A percentile compares a stretch with the other conserved stretches of the same genome.
Evolutionary conservation across 2,329 filamentous ascomycete species (phyloP).

Genomic region (Grosmannia clavigera): DNA sequence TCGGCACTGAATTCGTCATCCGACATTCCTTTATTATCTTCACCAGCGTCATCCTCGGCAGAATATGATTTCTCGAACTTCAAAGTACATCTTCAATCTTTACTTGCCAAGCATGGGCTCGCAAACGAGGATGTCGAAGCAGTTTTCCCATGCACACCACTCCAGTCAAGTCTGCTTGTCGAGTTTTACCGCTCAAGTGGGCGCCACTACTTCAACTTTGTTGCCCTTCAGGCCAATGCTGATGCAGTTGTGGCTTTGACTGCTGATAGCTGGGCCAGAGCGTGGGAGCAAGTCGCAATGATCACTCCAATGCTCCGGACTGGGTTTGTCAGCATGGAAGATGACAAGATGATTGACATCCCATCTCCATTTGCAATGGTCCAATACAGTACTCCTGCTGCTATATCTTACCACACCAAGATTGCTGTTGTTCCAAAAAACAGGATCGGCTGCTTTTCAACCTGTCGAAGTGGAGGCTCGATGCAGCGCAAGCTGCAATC

Average conservation of each 20-base stretch:
- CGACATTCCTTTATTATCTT: not conserved
- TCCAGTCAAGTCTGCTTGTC: slow-evolving; percentile 70
- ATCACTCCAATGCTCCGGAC: slow-evolving; percentile 63
- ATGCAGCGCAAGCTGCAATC: slow-evolving; percentile 22
- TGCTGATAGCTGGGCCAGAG: slow-evolving; percentile 29
- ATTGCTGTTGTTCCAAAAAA: not conserved
- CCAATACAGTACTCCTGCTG: slow-evolving; percentile 29
- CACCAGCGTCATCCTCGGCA: not conserved
- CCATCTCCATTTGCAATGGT: slow-evolving; percentile 59
- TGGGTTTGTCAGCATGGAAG: slow-evolving; percentile 54
- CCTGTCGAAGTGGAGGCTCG: slow-evolving; percentile 24
- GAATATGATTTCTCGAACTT: slow-evolving; percentile 30
- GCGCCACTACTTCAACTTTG: slow-evolving; percentile 61
- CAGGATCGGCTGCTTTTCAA: slow-evolving; percentile 15
- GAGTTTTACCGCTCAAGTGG: slow-evolving; percentile 59
- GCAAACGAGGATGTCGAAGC: slow-evolving; percentile 30
- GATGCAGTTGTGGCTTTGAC: slow-evolving; percentile 18
- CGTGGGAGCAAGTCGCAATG: slow-evolving; percentile 45
- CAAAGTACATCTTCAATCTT: slow-evolving; percentile 12
- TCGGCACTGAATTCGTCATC: not conserved
- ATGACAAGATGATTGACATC: slow-evolving; percentile 31
- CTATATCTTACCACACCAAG: not conserved
- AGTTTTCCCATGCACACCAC: slow-evolving; percentile 63
- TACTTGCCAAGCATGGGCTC: slow-evolving; percentile 15
- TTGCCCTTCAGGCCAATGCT: slow-evolving; percentile 39